Percentiles rank a stretch among this genome's conserved stretches.
Evolutionary conservation across 1,139 yeast species (phyloP).

Genomic region (Sugiyamaella neomexicana): DNA sequence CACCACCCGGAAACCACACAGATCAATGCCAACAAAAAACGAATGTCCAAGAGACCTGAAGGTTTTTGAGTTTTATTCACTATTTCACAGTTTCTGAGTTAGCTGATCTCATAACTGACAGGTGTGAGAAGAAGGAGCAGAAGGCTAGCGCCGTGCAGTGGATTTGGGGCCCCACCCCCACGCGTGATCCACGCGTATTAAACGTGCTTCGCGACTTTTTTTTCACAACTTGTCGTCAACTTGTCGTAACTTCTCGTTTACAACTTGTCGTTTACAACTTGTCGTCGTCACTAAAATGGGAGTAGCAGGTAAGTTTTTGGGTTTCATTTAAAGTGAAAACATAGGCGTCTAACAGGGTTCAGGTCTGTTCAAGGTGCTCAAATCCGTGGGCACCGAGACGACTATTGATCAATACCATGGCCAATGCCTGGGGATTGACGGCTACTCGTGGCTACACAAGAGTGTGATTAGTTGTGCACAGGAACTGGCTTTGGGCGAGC

Average conservation of each 20-base stretch:
- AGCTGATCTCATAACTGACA: not conserved
- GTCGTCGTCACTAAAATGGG: slow-evolving; percentile 25
- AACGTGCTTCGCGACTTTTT: not conserved
- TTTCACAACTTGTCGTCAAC: not conserved
- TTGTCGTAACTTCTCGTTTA: too few relatives aligned
- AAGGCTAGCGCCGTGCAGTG: slow-evolving; percentile 7
- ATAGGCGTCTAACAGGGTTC: slow-evolving; percentile 65
- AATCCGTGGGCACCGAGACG: slow-evolving; percentile 64
- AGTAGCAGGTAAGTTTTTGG: slow-evolving; percentile 25
- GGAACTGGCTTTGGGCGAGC: slow-evolving; percentile 70
- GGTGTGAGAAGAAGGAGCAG: slow-evolving; percentile 4
- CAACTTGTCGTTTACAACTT: too few relatives aligned
- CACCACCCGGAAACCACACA: not conserved
- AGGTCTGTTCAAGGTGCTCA: slow-evolving; percentile 73
- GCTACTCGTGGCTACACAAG: slow-evolving; percentile 95
- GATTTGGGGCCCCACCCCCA: not conserved
- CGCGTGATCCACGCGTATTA: slow-evolving; percentile 7
- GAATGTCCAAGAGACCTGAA: not conserved
- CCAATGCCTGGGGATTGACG: slow-evolving; percentile 83
- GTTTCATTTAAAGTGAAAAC: too few relatives aligned
- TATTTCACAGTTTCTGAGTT: not conserved
- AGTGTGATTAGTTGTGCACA: slow-evolving; percentile 81
- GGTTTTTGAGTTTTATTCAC: too few relatives aligned
- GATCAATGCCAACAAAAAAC: not conserved
- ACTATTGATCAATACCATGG: slow-evolving; percentile 66